These are phyloP conservation scores for Ceratorhiza oryzae-sativae DNA, from an alignment of 1,284 basidiomycete species.

Conservation along the genomic window DNA sequence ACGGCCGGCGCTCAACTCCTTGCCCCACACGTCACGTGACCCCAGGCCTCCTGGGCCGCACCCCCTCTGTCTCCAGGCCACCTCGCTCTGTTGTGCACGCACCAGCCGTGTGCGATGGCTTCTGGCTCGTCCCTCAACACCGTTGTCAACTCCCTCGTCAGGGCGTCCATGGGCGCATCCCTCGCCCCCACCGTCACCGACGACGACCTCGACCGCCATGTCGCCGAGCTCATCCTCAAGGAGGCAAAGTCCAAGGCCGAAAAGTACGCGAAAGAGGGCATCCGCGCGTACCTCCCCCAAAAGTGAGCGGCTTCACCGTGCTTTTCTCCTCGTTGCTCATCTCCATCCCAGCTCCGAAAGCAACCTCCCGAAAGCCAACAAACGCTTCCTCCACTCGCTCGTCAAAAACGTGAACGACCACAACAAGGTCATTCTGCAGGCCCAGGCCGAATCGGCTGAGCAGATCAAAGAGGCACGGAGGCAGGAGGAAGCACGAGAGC, in stretches of 20 bases:
- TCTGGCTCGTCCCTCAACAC: constrained; percentile 69
- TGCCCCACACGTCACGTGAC: constrained; percentile 2
- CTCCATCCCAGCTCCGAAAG: constrained; percentile 48
- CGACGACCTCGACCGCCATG: constrained; percentile 85
- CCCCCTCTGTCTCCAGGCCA: constrained; percentile 1
- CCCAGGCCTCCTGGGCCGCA: neutral
- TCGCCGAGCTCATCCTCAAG: constrained; percentile 84
- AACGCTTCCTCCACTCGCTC: constrained; percentile 86
- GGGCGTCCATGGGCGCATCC: constrained; percentile 79
- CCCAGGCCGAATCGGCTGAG: constrained; percentile 77
- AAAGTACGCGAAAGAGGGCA: constrained; percentile 66
- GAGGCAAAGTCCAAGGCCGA: constrained; percentile 91
- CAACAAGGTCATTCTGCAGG: constrained; percentile 79
- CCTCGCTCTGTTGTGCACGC: neutral
- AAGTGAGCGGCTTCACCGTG: constrained; percentile 25
- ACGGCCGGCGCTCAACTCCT: neutral
- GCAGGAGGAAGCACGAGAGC: constrained; percentile 66
- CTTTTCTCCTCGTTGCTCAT: constrained; percentile 1
- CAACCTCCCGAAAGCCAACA: constrained; percentile 80
- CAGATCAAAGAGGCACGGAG: constrained; percentile 70
- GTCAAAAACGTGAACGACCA: constrained; percentile 92
- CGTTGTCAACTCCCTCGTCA: constrained; percentile 83
- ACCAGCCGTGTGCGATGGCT: constrained; percentile 48
- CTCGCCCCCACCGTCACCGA: constrained; percentile 71
- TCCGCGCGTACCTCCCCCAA: constrained; percentile 69